These are phyloP conservation scores for Metschnikowia dekortorum DNA, from an alignment of 805 yeast genomes.

Conservation along the genomic window DNA sequence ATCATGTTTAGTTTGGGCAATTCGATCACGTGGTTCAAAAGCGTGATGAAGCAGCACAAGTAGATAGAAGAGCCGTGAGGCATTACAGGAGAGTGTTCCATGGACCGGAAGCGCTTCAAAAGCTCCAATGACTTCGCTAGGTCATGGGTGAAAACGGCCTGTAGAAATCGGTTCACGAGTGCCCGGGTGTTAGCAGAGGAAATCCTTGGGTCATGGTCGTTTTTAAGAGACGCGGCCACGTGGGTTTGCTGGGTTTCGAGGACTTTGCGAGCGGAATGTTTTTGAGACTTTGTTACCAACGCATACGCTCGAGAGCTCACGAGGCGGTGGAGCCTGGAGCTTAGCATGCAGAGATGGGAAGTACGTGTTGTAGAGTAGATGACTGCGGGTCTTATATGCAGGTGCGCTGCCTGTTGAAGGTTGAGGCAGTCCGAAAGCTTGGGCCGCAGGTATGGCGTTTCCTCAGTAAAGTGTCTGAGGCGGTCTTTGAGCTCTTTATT, in stretches of 20 bases:
- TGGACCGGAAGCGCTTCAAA: conserved; percentile 3
- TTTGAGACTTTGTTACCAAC: background rate
- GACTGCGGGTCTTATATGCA: background rate
- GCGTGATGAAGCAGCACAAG: conserved; percentile 11
- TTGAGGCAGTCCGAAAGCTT: too few relatives aligned
- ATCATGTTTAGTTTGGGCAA: background rate
- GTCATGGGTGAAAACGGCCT: conserved; percentile 13
- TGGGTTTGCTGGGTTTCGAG: conserved; percentile 9
- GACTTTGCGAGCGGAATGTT: background rate
- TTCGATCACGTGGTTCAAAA: conserved; percentile 6
- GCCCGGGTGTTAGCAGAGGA: conserved; percentile 6
- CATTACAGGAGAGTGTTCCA: background rate
- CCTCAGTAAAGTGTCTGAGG: too few relatives aligned
- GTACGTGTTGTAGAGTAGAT: background rate
- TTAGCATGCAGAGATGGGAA: background rate
- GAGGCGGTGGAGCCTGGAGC: background rate
- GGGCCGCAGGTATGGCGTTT: too few relatives aligned
- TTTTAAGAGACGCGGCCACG: conserved; percentile 2
- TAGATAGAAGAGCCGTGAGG: conserved; percentile 4
- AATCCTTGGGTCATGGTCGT: background rate
- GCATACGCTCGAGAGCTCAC: background rate
- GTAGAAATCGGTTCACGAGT: conserved; percentile 14
- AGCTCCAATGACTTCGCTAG: conserved; percentile 1
- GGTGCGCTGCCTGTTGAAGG: background rate
- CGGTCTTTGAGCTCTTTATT: too few relatives aligned